Evolutionary conservation across 768 basidiomycete species (phyloP), one percentile per base, ranked within the genome.

Genomic region (Agaricus subrufescens): DNA sequence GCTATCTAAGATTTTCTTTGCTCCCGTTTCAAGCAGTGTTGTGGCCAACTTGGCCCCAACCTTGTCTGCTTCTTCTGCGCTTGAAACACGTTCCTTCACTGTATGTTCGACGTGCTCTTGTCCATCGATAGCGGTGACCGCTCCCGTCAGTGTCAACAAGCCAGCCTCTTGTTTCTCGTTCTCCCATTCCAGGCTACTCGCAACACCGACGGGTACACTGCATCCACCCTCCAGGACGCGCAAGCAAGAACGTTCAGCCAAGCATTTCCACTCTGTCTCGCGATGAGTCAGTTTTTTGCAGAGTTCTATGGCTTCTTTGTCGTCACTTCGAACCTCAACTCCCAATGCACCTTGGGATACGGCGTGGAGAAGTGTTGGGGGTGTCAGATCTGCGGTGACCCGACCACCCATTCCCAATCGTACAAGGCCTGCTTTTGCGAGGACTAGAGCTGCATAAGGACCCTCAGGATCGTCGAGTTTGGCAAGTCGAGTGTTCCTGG

Each of bases 191-290:
- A 88, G 68, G 46, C 67, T 71, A 29, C 83, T 85, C 50, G 77
- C 74, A 29, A 92, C 86, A 3, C 95, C 96, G 14, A 99, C 94
- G 2, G 96, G 96, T 0, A 99, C 95, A 59, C 91, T 94, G 72
- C 97, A 99, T 26, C 97, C 97, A 29, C 97, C 97, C 70, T 98
- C 97, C 51, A 98, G 76, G 25, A 87, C 86, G n/a, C 87, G 78
- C 60, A 98, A 75, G 69, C 90, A 88, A 1, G 88, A 90, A 12
- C 97, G 83, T 71, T 99, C 97, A 1, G 94, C 93, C 26, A 80
- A 73, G 64, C 88, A 91, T 53, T 66, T 73, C 86, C 86, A 92
- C 46, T 84, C 78, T 0, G 93, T 94, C 67, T 80, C 76, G 73
- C 84, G 82, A 67, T 97, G 90, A 1, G 83, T 91, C 46, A 94